A percentile compares a stretch with the other conserved stretches of the same genome.
phyloP scores from a whole-genome alignment of 2,329 filamentous ascomycete genomes.

The Plenodomus lindquistii region DNA sequence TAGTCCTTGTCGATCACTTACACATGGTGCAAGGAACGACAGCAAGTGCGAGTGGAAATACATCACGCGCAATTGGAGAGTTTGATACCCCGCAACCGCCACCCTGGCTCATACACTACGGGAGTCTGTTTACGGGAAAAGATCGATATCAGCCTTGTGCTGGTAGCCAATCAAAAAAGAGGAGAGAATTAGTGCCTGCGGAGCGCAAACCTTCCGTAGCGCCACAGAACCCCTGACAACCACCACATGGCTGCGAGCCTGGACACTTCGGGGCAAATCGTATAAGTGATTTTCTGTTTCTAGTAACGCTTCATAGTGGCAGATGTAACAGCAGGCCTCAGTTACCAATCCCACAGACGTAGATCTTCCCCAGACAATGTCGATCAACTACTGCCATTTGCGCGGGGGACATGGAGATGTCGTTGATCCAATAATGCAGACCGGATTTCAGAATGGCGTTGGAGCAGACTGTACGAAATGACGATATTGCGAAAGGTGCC shows the following conservation, averaged over 20 bases:
- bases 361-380: slow-evolving; percentile 3
- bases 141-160: not conserved
- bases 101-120: not conserved
- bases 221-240: slow-evolving; percentile 1
- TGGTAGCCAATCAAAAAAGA: slow-evolving; percentile 1
- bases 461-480: not conserved
- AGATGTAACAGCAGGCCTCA: not conserved
- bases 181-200: slow-evolving; percentile 3
- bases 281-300: not conserved
- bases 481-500: not conserved
- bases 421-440: not conserved
- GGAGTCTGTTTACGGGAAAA: not conserved
- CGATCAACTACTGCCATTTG: slow-evolving; percentile 1
- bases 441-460: not conserved
- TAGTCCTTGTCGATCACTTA: not conserved
- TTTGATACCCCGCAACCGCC: slow-evolving; percentile 1
- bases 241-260: slow-evolving; percentile 1
- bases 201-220: slow-evolving; percentile 4
- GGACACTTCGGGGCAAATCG: not conserved
- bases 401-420: not conserved
- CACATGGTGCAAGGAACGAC: not conserved
- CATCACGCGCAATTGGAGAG: slow-evolving; percentile 1
- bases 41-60: not conserved
- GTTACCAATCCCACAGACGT: not conserved
- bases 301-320: not conserved